Evolutionary conservation across 106 monocot genomes (phyloP), one percentile per base, ranked within the genome.

Genomic region (Acorus gramineus): DNA sequence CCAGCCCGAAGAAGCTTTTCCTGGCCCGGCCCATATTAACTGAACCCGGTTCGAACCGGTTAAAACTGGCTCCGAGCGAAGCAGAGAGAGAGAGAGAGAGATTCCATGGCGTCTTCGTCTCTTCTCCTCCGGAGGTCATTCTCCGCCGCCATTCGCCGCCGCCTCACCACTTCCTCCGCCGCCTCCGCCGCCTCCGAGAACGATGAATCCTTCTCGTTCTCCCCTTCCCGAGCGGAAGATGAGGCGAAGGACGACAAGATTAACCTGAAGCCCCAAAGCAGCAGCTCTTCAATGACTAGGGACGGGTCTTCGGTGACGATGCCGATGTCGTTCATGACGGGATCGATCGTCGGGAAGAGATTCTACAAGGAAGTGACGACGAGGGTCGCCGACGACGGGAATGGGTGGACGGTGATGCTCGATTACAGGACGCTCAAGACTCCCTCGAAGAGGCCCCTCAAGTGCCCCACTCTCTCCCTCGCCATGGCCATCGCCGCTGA

Each of bases 351-450:
- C 3, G 98, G 98, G 47, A 99, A 99, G 83, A 76, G 86, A 7
- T 99, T 99, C 86, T 99, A 89, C 76, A 74, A 81, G 52, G 74
- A 86, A 65, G 90, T 82, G 42, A 90, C 86, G 42, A 87, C 90
- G 5, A 67, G 86, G 4, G 13, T 49, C 54, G 85, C 98, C 14
- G 98, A 99, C 45, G 92, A 99, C 28, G 92, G 92, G 48, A 92
- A 89, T 11, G 98, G 98, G 49, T 99, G 98, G 98, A 86, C 76
- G 56, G 92, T 92, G 65, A 99, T 99, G 98, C 86, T 99, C 44
- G 98, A 99, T 10, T 99, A 99, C 76, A 60, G 92, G 4, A 99
- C 92, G 46, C 83, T 99, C 3, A 92, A 92, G 70, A 81, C 92
- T 12, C 91, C 96, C 4, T 81, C 79, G 11, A 99, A 92, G 74